phyloP scores from a whole-genome alignment of 805 yeast species.

The Saturnispora galanensis region DNA sequence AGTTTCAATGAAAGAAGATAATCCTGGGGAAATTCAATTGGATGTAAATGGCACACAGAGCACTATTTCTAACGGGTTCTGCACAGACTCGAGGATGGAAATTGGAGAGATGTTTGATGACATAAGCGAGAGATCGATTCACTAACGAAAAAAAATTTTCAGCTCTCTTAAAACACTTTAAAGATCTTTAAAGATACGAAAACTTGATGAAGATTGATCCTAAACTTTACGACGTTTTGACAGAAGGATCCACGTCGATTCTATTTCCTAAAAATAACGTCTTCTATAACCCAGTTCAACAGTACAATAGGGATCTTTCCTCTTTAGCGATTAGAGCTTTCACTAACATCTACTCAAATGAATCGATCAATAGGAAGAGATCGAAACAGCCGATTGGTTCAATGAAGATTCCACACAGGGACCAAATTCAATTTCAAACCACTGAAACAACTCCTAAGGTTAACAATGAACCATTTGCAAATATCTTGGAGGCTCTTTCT shows the following conservation, averaged over 20 bases:
- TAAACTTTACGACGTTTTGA: constrained; percentile 26
- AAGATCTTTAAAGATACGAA: background rate
- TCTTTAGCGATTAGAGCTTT: constrained; percentile 81
- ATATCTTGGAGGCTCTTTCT: constrained; percentile 79
- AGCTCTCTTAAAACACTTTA: background rate
- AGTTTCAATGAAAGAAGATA: constrained; percentile 2
- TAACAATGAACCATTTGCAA: constrained; percentile 37
- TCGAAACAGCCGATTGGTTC: constrained; percentile 16
- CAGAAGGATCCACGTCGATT: constrained; percentile 80
- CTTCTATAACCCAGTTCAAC: constrained; percentile 94
- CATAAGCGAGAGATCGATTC: background rate
- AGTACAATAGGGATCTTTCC: constrained; percentile 88
- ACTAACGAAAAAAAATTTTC: constrained; percentile 1
- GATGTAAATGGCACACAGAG: too few species aligned
- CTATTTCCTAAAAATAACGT: constrained; percentile 80
- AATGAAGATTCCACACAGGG: constrained; percentile 13
- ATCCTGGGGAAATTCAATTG: background rate
- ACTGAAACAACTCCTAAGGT: constrained; percentile 9
- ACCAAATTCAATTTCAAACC: constrained; percentile 12
- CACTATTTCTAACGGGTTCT: constrained; percentile 2
- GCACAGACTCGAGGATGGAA: constrained; percentile 1
- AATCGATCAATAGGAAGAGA: constrained; percentile 23
- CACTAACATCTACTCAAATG: constrained; percentile 49
- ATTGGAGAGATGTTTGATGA: constrained; percentile 2
- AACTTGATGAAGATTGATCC: constrained; percentile 13